Evolutionary conservation across 441 rosid species (phyloP).

Genomic region (Pelargonium myrrhifolium): DNA sequence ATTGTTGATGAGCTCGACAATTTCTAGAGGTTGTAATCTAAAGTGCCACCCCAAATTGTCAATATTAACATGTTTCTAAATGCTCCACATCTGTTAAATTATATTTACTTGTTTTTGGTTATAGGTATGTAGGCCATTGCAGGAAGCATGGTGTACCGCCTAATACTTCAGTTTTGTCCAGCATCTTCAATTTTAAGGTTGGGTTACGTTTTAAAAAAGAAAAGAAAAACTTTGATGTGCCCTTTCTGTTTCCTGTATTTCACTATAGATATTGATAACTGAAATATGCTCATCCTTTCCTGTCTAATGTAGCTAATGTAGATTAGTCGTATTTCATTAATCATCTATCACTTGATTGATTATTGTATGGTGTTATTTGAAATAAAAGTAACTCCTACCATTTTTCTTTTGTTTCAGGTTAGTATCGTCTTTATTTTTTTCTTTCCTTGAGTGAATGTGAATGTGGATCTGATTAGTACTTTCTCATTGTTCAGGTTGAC

Average conservation of each 20-base stretch:
- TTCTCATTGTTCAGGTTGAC: neutral
- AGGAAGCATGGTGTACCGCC: constrained; percentile 47
- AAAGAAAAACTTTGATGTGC: neutral
- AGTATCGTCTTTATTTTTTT: too few species aligned
- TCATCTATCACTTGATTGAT: neutral
- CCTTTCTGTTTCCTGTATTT: too few species aligned
- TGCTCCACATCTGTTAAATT: neutral
- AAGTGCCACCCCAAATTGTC: too few species aligned
- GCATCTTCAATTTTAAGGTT: constrained; percentile 33
- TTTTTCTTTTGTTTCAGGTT: too few species aligned
- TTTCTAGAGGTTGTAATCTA: neutral
- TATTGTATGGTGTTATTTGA: neutral
- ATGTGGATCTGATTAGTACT: neutral
- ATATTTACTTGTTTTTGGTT: neutral
- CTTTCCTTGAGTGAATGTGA: neutral
- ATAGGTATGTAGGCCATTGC: constrained; percentile 37
- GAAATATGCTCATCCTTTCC: neutral
- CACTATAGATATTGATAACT: too few species aligned
- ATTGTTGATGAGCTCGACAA: neutral
- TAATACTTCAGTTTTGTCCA: constrained; percentile 41
- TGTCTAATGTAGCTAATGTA: neutral
- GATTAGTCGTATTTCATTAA: neutral
- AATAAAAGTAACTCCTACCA: neutral
- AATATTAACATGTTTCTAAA: neutral
- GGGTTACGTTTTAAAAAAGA: neutral